Base-by-base conservation (phyloP, 2,329 filamentous ascomycete genomes). In the Aureobasidium sp. region DNA sequence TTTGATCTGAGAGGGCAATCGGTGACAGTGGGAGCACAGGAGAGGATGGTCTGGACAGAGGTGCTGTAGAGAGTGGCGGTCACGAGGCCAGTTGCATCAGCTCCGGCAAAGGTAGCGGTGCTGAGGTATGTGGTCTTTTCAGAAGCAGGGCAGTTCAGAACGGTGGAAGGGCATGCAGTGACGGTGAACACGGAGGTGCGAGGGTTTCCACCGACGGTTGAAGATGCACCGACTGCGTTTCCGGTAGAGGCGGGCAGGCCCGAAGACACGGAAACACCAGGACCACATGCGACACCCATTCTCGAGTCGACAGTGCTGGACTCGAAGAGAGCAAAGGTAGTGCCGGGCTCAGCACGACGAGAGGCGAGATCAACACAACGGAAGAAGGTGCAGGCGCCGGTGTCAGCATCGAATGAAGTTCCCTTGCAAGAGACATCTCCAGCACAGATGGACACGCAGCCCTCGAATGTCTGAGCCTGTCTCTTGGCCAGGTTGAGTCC, bases 21-120 rank as follows among this genome's bases (percentile, higher is more conserved):
- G 6, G 59, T 61, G 21, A 61, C 59, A 15, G 59, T 61, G 15
- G 55, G 37, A 27, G 60, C 25, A 29, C 60, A 59, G 19, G 63
- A 37, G n/a, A 42, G 11, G 19, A 62, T 60, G 13, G 64, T 61
- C 8, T 60, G 15, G 54, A 64, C 43, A 53, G 62, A 50, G 43
- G 59, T 61, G 45, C 38, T 47, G 59, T 61, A 61, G 10, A 61
- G 17, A 27, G 43, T 61, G 6, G 59, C 47, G 19, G 59, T 61
- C 8, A 55, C 51, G 6, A 23, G 13, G 11, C 51, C 51, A 23
- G 25, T n/a, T 19, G 17, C 38, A 19, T 7, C 42, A 29, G 49
- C 35, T 17, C 35, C 33, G 19, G 21, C 10, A 17, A 46, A 17
- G 33, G 43, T 35, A 17, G 43, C 45, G 17, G 43, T 59, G 29